Evolutionary conservation across 2,329 filamentous ascomycete species (phyloP).

Genomic region (Neurospora sp.): DNA sequence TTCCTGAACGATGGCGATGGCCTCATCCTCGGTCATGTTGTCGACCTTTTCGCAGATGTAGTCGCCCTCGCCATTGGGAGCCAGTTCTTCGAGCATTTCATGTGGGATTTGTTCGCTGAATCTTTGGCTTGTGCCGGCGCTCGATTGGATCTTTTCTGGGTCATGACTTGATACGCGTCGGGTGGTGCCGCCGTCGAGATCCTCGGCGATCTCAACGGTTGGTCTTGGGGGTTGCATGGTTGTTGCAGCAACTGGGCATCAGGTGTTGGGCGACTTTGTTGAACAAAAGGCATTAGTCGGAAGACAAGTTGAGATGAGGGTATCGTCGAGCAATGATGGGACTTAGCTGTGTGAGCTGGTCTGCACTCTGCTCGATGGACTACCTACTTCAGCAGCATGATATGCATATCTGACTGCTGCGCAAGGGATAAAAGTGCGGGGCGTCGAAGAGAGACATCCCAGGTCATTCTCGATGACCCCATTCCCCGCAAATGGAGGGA

Average conservation of each 20-base stretch:
- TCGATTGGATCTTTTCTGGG: constrained; percentile 20
- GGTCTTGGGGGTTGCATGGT: not conserved
- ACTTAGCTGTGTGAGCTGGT: not conserved
- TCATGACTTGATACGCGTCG: constrained; percentile 13
- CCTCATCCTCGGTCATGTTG: constrained; percentile 32
- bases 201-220: not conserved
- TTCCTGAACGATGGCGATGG: constrained; percentile 28
- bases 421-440: not conserved
- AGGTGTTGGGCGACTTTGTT: too few species aligned
- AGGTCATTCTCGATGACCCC: not conserved
- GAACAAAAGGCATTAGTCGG: not conserved
- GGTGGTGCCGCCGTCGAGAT: constrained; percentile 1
- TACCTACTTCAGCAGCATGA: not conserved
- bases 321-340: not conserved
- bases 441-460: not conserved
- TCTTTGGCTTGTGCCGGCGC: constrained; percentile 6
- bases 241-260: too few species aligned
- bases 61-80: constrained; percentile 32
- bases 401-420: not conserved
- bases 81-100: constrained; percentile 29
- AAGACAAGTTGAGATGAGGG: not conserved
- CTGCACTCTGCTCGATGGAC: not conserved
- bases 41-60: constrained; percentile 32
- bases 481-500: not conserved
- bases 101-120: constrained; percentile 29